A percentile compares a stretch with the other conserved stretches of the same genome.
Conservation (phyloP, 2,329 filamentous ascomycete genomes). For the Fusarium tuaranense region DNA sequence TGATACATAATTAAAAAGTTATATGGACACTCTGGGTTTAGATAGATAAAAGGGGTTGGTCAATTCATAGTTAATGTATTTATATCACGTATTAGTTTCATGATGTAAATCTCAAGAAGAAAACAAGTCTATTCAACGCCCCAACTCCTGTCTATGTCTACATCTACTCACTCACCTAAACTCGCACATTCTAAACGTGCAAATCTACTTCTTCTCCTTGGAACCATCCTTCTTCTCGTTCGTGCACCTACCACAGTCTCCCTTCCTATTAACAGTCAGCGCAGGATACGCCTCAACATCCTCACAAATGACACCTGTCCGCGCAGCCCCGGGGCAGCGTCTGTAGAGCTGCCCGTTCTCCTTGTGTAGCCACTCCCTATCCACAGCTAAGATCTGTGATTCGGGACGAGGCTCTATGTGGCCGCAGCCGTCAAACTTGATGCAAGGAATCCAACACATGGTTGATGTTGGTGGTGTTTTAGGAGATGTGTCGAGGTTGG, state of each 20-base stretch:
- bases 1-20: neutral
- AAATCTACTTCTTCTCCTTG: neutral
- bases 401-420: neutral
- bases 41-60: neutral
- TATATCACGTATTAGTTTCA: neutral
- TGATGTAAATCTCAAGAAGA: neutral
- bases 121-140: neutral
- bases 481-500: neutral
- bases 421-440: neutral
- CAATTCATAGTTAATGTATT: neutral
- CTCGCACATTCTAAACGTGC: neutral
- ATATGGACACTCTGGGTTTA: neutral
- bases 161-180: neutral
- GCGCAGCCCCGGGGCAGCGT: neutral
- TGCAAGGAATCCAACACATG: neutral
- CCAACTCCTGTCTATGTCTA: neutral
- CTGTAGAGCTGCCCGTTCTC: neutral
- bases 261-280: neutral
- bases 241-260: neutral
- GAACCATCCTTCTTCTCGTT: neutral
- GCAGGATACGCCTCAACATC: neutral
- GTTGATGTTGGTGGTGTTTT: neutral
- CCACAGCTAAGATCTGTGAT: neutral
- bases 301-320: neutral
- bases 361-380: neutral